Base-by-base conservation (phyloP, 164 flowering plant species). In the Dillenia turbinata region DNA sequence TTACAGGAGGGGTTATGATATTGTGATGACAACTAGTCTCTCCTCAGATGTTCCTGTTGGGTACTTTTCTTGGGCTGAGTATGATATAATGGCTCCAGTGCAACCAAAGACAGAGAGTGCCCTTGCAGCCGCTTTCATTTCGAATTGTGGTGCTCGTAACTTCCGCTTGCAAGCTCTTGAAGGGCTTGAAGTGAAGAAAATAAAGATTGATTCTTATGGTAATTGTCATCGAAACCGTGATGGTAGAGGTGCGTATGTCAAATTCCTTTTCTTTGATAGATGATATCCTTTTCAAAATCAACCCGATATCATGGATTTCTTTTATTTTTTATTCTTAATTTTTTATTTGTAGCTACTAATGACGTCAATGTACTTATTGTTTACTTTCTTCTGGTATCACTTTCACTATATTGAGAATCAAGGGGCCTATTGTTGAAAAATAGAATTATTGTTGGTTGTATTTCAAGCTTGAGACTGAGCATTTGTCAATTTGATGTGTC, bases 21-120 rank as follows among this genome's bases (percentile, higher is more conserved):
- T 94, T 64, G 73, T 91, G 16, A 94, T 92, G 99, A 94, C 99
- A 24, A 92, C 97, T 10, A 91, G 97, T 77, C 99, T 94, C 55
- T 91, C 99, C 44, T 94, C 99, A 2, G 99, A 94, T 89, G 99
- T 94, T 73, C 99, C 99, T 52, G 99, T 92, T 72, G 99, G 99
- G 54, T 94, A 94, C 66, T 94, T 94, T 69, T 94, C 99, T 24
- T 94, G 99, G 99, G 92, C 90, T 54, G 99, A 94, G 71, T 94
- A 94, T 79, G 87, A 94, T 68, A 86, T 94, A 33, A 91, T 94
- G 99, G 96, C 96, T 52, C 99, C 97, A 53, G 73, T 85, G 70
- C 79, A 73, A 61, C 94, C 92, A 52, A 94, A 94, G 78, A 85
- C 89, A 48, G 97, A 88, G 76, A 83, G 54, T 22, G 88, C 99